Conservation (phyloP, 1,139 yeast genomes). For the Debaryomycetaceae sp. region DNA sequence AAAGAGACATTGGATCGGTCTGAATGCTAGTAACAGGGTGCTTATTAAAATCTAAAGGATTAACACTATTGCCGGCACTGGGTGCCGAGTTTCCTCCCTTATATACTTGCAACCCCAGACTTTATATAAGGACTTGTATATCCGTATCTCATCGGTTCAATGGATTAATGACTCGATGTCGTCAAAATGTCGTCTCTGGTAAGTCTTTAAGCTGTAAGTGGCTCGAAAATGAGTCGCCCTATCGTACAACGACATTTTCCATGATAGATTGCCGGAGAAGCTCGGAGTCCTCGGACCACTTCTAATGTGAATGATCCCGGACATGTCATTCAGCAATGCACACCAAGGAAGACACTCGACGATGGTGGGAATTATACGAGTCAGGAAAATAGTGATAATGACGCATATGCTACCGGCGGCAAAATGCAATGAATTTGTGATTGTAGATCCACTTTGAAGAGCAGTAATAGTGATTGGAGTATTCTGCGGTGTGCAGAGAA, state of each 20-base stretch:
- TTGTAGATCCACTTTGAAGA: too few species aligned
- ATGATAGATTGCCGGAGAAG: background rate
- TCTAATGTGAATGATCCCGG: background rate
- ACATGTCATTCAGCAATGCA: too few species aligned
- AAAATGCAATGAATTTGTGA: too few species aligned
- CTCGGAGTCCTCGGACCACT: background rate
- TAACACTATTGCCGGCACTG: constrained; percentile 45
- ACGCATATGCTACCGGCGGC: too few species aligned
- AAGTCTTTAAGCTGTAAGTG: background rate
- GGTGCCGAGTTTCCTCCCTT: background rate
- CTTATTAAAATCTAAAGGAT: constrained; percentile 50
- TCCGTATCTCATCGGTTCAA: background rate
- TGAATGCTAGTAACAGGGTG: constrained; percentile 32
- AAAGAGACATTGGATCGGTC: constrained; percentile 25
- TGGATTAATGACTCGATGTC: background rate
- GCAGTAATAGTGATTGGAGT: too few species aligned
- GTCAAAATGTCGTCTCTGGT: background rate
- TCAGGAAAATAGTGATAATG: too few species aligned
- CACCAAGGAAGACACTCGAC: too few species aligned
- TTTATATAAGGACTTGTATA: background rate
- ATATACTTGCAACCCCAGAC: background rate
- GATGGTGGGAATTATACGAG: too few species aligned
- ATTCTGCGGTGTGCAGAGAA: too few species aligned
- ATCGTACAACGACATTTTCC: background rate
- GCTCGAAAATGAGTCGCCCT: background rate